These are phyloP conservation scores for Blepharisma japonicum DNA, from an alignment of 73 alveolate genomes.

Conservation along the genomic window DNA sequence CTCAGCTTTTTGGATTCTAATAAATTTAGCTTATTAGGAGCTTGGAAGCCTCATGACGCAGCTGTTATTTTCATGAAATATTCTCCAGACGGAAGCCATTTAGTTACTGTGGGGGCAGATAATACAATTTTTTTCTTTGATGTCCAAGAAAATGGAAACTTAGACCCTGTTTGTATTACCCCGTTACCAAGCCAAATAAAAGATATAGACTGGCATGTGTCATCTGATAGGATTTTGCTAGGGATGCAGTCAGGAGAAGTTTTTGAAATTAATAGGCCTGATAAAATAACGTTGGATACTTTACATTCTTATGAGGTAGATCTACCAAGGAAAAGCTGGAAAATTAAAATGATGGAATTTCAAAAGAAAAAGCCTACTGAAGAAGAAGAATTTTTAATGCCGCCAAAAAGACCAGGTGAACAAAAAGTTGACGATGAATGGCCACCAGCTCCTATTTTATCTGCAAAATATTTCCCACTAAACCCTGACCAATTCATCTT, in stretches of 20 bases:
- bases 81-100: conserved; percentile 55
- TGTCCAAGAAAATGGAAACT: conserved; percentile 24
- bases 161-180: conserved; percentile 18
- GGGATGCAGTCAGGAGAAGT: conserved; percentile 70
- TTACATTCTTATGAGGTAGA: conserved; percentile 62
- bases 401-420: conserved; percentile 66
- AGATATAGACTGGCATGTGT: background rate
- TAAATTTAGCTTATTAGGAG: conserved; percentile 49
- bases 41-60: conserved; percentile 76
- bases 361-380: conserved; percentile 65
- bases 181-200: background rate
- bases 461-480: conserved; percentile 36
- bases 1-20: conserved; percentile 52
- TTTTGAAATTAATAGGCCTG: conserved; percentile 58
- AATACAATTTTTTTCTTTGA: conserved; percentile 78
- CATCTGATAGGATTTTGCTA: conserved; percentile 40
- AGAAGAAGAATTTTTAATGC: conserved; percentile 68
- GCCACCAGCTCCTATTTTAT: conserved; percentile 78
- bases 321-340: conserved; percentile 34
- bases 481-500: conserved; percentile 55
- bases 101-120: conserved; percentile 59
- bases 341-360: conserved; percentile 83
- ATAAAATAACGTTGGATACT: conserved; percentile 54
- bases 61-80: conserved; percentile 56
- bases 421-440: conserved; percentile 83